These are phyloP conservation scores for Coffea eugenioides DNA, from an alignment of 257 asterid genomes.

Conservation along the genomic window DNA sequence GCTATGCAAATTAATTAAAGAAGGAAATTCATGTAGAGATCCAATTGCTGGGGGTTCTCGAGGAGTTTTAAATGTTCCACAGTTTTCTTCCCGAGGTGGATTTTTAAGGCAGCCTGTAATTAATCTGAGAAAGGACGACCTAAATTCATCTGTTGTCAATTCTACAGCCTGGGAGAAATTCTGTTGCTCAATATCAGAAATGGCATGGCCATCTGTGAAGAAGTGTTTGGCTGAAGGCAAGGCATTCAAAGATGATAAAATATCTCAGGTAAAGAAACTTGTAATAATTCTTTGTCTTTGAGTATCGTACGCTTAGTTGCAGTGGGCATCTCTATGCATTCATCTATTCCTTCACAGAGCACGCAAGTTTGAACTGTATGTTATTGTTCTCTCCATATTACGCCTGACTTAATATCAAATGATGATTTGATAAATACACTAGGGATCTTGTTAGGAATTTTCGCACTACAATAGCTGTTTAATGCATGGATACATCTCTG, in stretches of 20 bases:
- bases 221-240: constrained; percentile 88
- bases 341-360: not conserved
- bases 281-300: not conserved
- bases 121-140: constrained; percentile 37
- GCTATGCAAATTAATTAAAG: constrained; percentile 80
- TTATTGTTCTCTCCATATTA: not conserved
- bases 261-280: constrained; percentile 61
- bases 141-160: constrained; percentile 39
- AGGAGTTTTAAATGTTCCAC: constrained; percentile 36
- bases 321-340: not conserved
- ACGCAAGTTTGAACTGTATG: not conserved
- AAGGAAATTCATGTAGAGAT: constrained; percentile 53
- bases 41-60: constrained; percentile 30
- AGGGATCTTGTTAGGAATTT: not conserved
- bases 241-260: constrained; percentile 59
- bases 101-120: constrained; percentile 63
- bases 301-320: not conserved
- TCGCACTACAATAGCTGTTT: not conserved
- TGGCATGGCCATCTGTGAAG: constrained; percentile 69
- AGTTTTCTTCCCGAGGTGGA: constrained; percentile 74
- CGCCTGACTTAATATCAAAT: not conserved
- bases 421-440: not conserved
- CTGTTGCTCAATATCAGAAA: constrained; percentile 61
- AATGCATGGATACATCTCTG: not conserved
- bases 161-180: constrained; percentile 61